Conservation (phyloP, 2,329 filamentous ascomycete species). For the Fusarium setosum region DNA sequence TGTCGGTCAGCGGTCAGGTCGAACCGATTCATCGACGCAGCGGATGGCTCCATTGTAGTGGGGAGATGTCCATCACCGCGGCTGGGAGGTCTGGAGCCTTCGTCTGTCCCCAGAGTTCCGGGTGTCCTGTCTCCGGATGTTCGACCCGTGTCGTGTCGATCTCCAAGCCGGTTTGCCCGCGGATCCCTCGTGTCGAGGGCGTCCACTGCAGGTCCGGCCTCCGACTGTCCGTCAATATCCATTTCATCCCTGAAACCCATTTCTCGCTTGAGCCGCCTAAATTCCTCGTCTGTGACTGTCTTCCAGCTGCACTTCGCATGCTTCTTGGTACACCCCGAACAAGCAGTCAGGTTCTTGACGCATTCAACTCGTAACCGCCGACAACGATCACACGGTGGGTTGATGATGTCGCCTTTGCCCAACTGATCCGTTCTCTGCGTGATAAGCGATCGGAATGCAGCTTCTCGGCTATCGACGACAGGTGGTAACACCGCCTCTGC, state of each 20-base stretch:
- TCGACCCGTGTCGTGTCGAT: slow-evolving; percentile 25
- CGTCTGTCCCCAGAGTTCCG: slow-evolving; percentile 30
- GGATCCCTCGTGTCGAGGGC: slow-evolving; percentile 23
- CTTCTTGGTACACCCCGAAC: slow-evolving; percentile 88
- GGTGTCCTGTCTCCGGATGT: slow-evolving; percentile 36
- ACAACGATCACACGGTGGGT: slow-evolving; percentile 88
- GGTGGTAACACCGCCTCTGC: slow-evolving; percentile 40
- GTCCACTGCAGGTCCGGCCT: slow-evolving; percentile 24
- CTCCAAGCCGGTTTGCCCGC: slow-evolving; percentile 15
- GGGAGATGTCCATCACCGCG: slow-evolving; percentile 34
- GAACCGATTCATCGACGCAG: slow-evolving; percentile 34
- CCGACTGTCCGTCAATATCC: slow-evolving; percentile 29
- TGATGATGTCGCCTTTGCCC: slow-evolving; percentile 77
- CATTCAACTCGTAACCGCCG: slow-evolving; percentile 84
- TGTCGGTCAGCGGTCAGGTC: slow-evolving; percentile 37
- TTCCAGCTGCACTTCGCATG: slow-evolving; percentile 91
- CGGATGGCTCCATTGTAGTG: slow-evolving; percentile 35
- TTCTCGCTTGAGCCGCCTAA: slow-evolving; percentile 46
- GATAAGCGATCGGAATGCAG: slow-evolving; percentile 66
- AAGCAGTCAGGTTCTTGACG: slow-evolving; percentile 87
- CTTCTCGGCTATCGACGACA: slow-evolving; percentile 43
- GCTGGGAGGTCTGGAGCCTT: slow-evolving; percentile 34
- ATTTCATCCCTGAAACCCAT: slow-evolving; percentile 37
- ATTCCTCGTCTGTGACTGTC: slow-evolving; percentile 80
- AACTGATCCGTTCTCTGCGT: slow-evolving; percentile 81